Evolutionary conservation across 805 yeast species (phyloP).

Genomic region (Brettanomyces naardenensis): DNA sequence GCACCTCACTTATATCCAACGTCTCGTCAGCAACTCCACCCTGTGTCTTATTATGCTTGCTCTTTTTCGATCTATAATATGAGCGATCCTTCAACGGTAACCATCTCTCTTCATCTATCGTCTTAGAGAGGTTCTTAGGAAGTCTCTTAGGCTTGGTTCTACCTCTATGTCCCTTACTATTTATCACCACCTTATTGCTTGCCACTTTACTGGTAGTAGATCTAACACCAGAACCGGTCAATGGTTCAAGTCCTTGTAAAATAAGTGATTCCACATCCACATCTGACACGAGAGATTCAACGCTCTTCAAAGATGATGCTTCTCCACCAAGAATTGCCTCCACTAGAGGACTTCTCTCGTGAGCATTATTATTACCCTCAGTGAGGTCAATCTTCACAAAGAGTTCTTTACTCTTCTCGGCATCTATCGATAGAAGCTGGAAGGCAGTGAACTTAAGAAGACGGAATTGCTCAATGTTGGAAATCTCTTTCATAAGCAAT

Average conservation of each 20-base stretch:
- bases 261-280: constrained; percentile 26
- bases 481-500: constrained; percentile 8
- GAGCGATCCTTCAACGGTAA: constrained; percentile 81
- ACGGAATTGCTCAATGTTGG: constrained; percentile 14
- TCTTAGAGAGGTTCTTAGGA: constrained; percentile 16
- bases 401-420: constrained; percentile 23
- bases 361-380: constrained; percentile 15
- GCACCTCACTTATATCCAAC: constrained; percentile 14
- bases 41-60: constrained; percentile 51
- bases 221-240: constrained; percentile 7
- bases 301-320: constrained; percentile 10
- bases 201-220: not conserved
- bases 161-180: constrained; percentile 12
- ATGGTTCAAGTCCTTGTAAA: constrained; percentile 20
- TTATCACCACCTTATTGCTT: constrained; percentile 9
- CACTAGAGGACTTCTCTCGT: not conserved
- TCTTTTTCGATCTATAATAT: constrained; percentile 71
- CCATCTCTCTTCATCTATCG: constrained; percentile 79
- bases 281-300: constrained; percentile 21
- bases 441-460: constrained; percentile 28
- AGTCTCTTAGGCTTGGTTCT: constrained; percentile 23
- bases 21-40: constrained; percentile 47
- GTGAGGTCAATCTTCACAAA: constrained; percentile 15
- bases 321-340: constrained; percentile 12
- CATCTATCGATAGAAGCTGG: constrained; percentile 30